A percentile compares a stretch with the other conserved stretches of the same genome.
phyloP scores from a whole-genome alignment of 2,329 filamentous ascomycete genomes.

The Penicillium digitatum region DNA sequence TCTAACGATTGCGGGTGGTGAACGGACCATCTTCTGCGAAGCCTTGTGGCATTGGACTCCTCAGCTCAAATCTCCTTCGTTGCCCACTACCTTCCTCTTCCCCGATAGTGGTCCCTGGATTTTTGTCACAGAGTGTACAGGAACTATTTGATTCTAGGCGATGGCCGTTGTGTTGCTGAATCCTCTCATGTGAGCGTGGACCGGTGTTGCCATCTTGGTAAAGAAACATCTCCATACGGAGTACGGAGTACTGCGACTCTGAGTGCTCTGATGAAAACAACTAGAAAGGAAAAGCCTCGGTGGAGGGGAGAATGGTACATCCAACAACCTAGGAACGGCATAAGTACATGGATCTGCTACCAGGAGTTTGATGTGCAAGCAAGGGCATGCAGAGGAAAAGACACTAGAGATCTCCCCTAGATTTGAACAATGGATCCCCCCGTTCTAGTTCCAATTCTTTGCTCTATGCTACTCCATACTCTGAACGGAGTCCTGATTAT shows the following conservation, averaged over 20 bases:
- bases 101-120: neutral
- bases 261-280: neutral
- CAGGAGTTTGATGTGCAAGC: constrained; percentile 4
- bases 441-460: neutral
- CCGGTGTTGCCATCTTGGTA: neutral
- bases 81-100: neutral
- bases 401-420: constrained; percentile 8
- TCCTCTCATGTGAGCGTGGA: neutral
- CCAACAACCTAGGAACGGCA: neutral
- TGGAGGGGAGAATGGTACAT: neutral
- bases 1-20: neutral
- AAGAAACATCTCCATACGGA: no score
- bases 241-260: neutral
- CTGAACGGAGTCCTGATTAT: neutral
- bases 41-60: neutral
- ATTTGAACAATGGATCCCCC: neutral
- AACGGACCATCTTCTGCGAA: neutral
- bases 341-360: constrained; percentile 11
- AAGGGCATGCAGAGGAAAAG: neutral
- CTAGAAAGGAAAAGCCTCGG: no score
- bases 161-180: no score
- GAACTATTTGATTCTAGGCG: neutral
- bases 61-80: neutral
- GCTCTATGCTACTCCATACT: neutral
- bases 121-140: neutral